These are phyloP conservation scores for Lipomyces starkeyi DNA, from an alignment of 805 yeast genomes.

Conservation along the genomic window DNA sequence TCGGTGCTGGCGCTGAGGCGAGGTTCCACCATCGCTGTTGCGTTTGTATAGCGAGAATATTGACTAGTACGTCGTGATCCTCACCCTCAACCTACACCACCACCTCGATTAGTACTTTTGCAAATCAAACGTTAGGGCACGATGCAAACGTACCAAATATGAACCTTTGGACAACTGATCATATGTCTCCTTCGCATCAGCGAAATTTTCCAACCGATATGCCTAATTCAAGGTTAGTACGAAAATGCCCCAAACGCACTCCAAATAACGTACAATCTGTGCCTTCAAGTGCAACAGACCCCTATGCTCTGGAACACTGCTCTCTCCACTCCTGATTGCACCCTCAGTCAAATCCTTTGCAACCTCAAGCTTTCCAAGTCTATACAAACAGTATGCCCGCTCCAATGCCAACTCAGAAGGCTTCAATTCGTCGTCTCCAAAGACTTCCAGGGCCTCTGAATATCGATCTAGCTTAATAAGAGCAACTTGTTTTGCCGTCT, in stretches of 20 bases:
- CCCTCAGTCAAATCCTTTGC: slow-evolving; percentile 40
- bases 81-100: slow-evolving; percentile 48
- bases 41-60: slow-evolving; percentile 66
- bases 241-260: neutral
- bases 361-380: slow-evolving; percentile 54
- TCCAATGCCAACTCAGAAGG: slow-evolving; percentile 48
- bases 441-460: slow-evolving; percentile 53
- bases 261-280: slow-evolving; percentile 49
- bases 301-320: slow-evolving; percentile 42
- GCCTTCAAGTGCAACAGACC: slow-evolving; percentile 57
- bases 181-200: slow-evolving; percentile 55
- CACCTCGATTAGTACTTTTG: neutral
- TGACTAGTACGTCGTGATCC: slow-evolving; percentile 60
- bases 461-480: slow-evolving; percentile 66
- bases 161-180: slow-evolving; percentile 47
- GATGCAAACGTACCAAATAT: slow-evolving; percentile 10
- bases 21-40: slow-evolving; percentile 46
- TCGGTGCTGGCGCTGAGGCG: slow-evolving; percentile 6
- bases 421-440: slow-evolving; percentile 43
- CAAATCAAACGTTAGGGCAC: neutral
- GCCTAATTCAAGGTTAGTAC: slow-evolving; percentile 37
- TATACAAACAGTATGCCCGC: slow-evolving; percentile 65
- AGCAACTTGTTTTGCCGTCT: slow-evolving; percentile 58
- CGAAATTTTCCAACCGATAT: slow-evolving; percentile 55
- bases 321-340: slow-evolving; percentile 28